A percentile compares a stretch with the other conserved stretches of the same genome.
Conservation (phyloP, 345 rosid genomes). For the Zanthoxylum bungeanum region DNA sequence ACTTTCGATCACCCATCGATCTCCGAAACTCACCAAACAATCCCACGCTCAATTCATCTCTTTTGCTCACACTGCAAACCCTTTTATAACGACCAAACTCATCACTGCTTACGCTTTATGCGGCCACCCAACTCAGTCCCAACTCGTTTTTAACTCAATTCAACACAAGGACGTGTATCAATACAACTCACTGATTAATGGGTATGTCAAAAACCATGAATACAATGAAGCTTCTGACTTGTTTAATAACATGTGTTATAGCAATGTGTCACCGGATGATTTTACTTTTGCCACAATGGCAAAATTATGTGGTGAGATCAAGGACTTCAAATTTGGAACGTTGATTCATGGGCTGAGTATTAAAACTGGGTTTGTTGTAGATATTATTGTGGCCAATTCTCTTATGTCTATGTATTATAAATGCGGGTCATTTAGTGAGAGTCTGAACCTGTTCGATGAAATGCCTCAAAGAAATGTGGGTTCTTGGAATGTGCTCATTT, state of each 20-base stretch:
- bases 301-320: slow-evolving; percentile 39
- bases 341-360: slow-evolving; percentile 42
- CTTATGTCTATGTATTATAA: slow-evolving; percentile 56
- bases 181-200: slow-evolving; percentile 59
- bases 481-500: slow-evolving; percentile 46
- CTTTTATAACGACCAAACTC: slow-evolving; percentile 54
- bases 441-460: slow-evolving; percentile 45
- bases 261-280: slow-evolving; percentile 42
- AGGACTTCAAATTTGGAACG: slow-evolving; percentile 40
- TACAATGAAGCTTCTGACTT: slow-evolving; percentile 33
- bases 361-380: slow-evolving; percentile 35
- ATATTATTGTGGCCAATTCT: slow-evolving; percentile 51
- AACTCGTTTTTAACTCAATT: slow-evolving; percentile 42
- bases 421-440: slow-evolving; percentile 31
- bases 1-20: slow-evolving; percentile 28
- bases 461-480: slow-evolving; percentile 43
- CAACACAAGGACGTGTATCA: slow-evolving; percentile 27
- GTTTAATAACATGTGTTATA: slow-evolving; percentile 37
- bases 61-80: slow-evolving; percentile 31
- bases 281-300: slow-evolving; percentile 45
- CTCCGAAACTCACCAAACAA: slow-evolving; percentile 35
- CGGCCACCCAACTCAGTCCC: slow-evolving; percentile 24
- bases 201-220: slow-evolving; percentile 39
- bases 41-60: slow-evolving; percentile 45
- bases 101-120: slow-evolving; percentile 49